These are phyloP conservation scores for Austroboletus olivaceoglutinosus DNA, from an alignment of 1,284 basidiomycete genomes.

Conservation along the genomic window DNA sequence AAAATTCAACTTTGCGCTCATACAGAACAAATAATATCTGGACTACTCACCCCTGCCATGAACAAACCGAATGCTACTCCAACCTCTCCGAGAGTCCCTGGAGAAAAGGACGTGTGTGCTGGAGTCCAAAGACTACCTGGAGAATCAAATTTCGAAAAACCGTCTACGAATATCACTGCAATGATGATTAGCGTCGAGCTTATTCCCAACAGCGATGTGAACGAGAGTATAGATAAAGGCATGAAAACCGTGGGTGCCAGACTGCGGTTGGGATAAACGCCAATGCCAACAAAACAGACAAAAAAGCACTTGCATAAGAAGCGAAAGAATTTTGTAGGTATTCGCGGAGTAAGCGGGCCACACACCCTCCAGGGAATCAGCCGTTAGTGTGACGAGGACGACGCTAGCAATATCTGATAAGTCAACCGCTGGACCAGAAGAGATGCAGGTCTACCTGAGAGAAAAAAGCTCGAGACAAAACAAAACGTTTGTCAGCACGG, in stretches of 20 bases:
- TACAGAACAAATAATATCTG: slow-evolving; percentile 1
- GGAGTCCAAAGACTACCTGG: slow-evolving; percentile 85
- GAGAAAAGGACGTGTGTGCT: slow-evolving; percentile 63
- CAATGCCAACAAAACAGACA: background rate
- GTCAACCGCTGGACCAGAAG: background rate
- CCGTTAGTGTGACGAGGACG: slow-evolving; percentile 81
- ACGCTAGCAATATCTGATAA: slow-evolving; percentile 48
- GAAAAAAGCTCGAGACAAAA: slow-evolving; percentile 88
- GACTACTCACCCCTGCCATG: slow-evolving; percentile 81
- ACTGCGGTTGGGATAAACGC: slow-evolving; percentile 37
- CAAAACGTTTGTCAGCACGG: slow-evolving; percentile 64
- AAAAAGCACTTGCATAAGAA: slow-evolving; percentile 57
- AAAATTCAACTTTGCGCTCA: background rate
- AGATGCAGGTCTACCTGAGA: slow-evolving; percentile 52
- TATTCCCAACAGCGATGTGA: slow-evolving; percentile 83
- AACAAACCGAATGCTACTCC: slow-evolving; percentile 84
- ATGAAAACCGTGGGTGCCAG: slow-evolving; percentile 82
- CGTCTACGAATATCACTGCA: slow-evolving; percentile 81
- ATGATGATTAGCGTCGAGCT: slow-evolving; percentile 78
- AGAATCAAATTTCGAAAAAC: slow-evolving; percentile 70
- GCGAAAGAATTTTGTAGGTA: slow-evolving; percentile 74
- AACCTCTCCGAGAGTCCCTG: slow-evolving; percentile 59
- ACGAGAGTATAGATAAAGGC: slow-evolving; percentile 80
- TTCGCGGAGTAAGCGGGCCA: slow-evolving; percentile 65
- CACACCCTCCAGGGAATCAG: slow-evolving; percentile 78